A percentile compares a stretch with the other conserved stretches of the same genome.
phyloP scores from a whole-genome alignment of 2,329 filamentous ascomycete genomes.

The Pseudopyricularia cyperi region DNA sequence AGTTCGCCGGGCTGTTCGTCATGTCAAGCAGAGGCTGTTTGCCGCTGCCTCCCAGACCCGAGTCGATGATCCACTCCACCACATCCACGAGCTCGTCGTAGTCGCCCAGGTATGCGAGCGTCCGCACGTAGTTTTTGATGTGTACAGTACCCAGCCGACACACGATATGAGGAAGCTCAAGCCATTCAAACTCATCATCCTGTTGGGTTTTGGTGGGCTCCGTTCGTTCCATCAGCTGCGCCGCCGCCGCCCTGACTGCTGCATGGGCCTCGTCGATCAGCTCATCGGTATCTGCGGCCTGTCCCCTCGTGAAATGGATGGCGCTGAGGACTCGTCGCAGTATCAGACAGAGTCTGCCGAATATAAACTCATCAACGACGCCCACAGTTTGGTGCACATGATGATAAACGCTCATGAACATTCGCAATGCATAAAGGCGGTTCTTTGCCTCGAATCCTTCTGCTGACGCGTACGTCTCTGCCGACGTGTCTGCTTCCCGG shows the following conservation, averaged over 20 bases:
- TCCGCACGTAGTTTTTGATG: constrained; percentile 48
- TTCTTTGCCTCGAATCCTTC: constrained; percentile 6
- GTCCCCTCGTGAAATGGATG: background rate
- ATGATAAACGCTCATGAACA: constrained; percentile 18
- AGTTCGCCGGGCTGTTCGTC: constrained; percentile 21
- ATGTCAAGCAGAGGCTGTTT: constrained; percentile 18
- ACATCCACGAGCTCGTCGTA: constrained; percentile 41
- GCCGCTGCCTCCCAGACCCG: constrained; percentile 21
- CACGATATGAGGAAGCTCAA: constrained; percentile 15
- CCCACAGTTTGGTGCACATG: background rate
- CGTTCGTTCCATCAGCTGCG: constrained; percentile 12
- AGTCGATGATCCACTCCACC: constrained; percentile 42
- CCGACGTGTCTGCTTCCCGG: background rate
- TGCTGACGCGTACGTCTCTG: background rate
- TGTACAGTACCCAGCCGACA: constrained; percentile 30
- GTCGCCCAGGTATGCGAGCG: constrained; percentile 48
- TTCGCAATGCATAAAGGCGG: constrained; percentile 15
- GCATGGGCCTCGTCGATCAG: constrained; percentile 7
- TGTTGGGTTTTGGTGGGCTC: too few relatives aligned
- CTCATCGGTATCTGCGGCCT: background rate
- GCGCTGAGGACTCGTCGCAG: constrained; percentile 16
- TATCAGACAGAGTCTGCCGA: constrained; percentile 21
- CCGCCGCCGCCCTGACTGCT: constrained; percentile 8
- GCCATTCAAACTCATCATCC: constrained; percentile 2
- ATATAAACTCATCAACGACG: constrained; percentile 19